These are phyloP conservation scores for Eimeria sp. DNA, from an alignment of 169 alveolate species.

Conservation along the genomic window DNA sequence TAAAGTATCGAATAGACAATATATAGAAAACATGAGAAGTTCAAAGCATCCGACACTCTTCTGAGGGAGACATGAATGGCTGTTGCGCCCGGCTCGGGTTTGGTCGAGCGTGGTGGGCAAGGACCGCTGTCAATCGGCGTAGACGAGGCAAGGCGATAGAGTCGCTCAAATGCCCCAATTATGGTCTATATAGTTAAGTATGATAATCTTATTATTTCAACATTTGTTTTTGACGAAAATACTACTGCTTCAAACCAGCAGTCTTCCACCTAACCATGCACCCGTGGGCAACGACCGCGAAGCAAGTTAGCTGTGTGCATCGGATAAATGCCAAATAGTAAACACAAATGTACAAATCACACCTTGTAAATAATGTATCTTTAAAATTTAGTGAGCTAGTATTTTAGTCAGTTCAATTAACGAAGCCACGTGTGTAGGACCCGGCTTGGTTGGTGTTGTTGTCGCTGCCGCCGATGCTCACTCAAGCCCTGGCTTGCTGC, in stretches of 20 bases:
- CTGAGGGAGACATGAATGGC: constrained; percentile 41
- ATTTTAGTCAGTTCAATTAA: not conserved
- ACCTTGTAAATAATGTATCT: not conserved
- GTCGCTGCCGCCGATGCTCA: constrained; percentile 78
- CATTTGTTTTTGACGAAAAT: not conserved
- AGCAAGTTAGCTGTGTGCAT: not conserved
- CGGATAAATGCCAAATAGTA: not conserved
- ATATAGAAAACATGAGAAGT: not conserved
- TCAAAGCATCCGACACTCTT: not conserved
- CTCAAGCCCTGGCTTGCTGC: constrained; percentile 76
- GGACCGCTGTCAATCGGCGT: constrained; percentile 26
- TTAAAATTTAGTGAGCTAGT: not conserved
- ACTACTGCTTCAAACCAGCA: not conserved
- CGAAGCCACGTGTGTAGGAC: not conserved
- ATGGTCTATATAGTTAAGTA: not conserved
- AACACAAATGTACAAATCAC: not conserved
- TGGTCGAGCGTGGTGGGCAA: constrained; percentile 24
- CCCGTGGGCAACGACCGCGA: constrained; percentile 7
- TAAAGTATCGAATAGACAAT: not conserved
- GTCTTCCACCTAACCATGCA: constrained; percentile 28
- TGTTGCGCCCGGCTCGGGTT: constrained; percentile 6
- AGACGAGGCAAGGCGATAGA: not conserved
- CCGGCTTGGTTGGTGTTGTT: not conserved
- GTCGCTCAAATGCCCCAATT: not conserved
- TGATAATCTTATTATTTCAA: not conserved